A percentile compares a stretch with the other conserved stretches of the same genome.
phyloP scores from a whole-genome alignment of 306 rosid genomes.

The Vachellia collinsii region DNA sequence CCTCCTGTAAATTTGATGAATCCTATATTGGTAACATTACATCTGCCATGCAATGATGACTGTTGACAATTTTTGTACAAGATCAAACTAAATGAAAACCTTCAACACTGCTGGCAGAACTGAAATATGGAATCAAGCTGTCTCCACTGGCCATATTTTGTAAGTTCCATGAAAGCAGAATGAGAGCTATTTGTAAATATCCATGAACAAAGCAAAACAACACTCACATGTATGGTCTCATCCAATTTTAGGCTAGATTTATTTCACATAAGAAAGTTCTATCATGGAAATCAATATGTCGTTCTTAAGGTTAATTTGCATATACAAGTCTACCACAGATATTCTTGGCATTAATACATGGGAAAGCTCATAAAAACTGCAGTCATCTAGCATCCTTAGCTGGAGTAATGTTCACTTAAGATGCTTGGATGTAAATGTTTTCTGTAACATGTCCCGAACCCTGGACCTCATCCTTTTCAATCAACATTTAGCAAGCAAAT shows the following conservation, averaged over 20 bases:
- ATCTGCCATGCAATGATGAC: constrained; percentile 3
- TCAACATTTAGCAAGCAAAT: background rate
- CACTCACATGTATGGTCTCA: constrained; percentile 2
- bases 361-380: background rate
- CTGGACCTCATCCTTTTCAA: background rate
- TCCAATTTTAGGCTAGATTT: constrained; percentile 6
- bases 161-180: constrained; percentile 5
- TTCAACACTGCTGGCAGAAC: constrained; percentile 5
- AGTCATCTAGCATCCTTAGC: background rate
- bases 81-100: background rate
- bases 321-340: background rate
- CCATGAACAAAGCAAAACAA: constrained; percentile 12
- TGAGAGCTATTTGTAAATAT: background rate
- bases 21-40: background rate
- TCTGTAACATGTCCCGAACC: too few relatives aligned
- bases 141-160: background rate
- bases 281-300: background rate
- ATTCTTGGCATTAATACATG: background rate
- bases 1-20: background rate
- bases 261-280: background rate
- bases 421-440: background rate
- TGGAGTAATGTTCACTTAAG: background rate
- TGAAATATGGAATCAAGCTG: constrained; percentile 4
- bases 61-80: background rate
- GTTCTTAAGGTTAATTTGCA: background rate